These are phyloP conservation scores for Amanita fuliginea DNA, from an alignment of 768 basidiomycete species.

Conservation along the genomic window DNA sequence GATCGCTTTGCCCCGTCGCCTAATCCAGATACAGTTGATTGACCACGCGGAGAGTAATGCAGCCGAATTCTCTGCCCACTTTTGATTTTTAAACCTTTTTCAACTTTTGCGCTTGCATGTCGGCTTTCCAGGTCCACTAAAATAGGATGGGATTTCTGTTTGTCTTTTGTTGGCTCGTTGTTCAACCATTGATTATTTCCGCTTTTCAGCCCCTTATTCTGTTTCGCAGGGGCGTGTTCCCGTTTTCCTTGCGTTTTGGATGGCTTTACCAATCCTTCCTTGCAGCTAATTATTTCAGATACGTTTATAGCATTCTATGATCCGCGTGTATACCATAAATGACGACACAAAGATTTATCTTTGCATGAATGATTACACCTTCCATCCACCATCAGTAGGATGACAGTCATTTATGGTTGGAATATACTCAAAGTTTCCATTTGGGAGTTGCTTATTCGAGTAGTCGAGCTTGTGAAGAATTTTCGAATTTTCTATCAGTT, in stretches of 20 bases:
- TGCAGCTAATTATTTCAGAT: slow-evolving; percentile 40
- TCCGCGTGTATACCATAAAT: slow-evolving; percentile 48
- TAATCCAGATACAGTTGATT: slow-evolving; percentile 6
- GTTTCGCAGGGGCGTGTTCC: neutral
- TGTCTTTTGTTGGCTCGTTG: neutral
- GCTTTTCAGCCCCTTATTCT: neutral
- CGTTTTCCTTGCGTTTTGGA: slow-evolving; percentile 6
- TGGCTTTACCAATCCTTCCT: slow-evolving; percentile 40
- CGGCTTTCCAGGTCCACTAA: slow-evolving; percentile 30
- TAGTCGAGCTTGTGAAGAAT: slow-evolving; percentile 2
- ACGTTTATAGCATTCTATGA: slow-evolving; percentile 2
- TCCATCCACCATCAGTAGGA: slow-evolving; percentile 2
- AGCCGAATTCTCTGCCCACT: slow-evolving; percentile 23
- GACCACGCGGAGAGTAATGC: slow-evolving; percentile 12
- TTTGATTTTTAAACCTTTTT: slow-evolving; percentile 23
- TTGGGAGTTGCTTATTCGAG: slow-evolving; percentile 27
- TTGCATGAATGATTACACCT: slow-evolving; percentile 80
- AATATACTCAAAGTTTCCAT: slow-evolving; percentile 57
- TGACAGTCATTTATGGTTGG: neutral
- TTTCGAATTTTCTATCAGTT: neutral
- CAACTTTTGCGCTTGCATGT: slow-evolving; percentile 31
- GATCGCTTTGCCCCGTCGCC: neutral
- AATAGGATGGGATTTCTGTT: slow-evolving; percentile 12
- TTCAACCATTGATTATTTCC: neutral
- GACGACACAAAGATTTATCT: slow-evolving; percentile 64